Conservation (phyloP, 1,284 basidiomycete genomes). For the Tilletia setariae region DNA sequence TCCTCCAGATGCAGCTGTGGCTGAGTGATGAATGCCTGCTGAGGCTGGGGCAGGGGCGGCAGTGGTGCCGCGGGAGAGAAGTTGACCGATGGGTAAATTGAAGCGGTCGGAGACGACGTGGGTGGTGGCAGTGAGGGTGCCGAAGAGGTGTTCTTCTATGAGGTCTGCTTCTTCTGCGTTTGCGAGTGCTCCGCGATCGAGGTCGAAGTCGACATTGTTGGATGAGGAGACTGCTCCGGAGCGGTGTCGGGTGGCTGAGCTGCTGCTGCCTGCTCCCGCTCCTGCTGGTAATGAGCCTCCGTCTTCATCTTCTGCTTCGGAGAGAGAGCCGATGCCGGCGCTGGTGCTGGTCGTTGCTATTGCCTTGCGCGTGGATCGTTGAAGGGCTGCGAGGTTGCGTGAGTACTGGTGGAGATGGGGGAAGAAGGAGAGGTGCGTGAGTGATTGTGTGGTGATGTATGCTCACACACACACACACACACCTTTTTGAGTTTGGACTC, state of each 20-base stretch:
- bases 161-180: background rate
- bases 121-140: constrained; percentile 7
- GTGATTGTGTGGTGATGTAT: background rate
- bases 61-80: background rate
- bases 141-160: constrained; percentile 9
- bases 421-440: background rate
- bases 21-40: background rate
- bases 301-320: constrained; percentile 1
- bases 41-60: background rate
- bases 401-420: background rate
- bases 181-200: background rate
- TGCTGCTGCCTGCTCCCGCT: background rate
- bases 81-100: constrained; percentile 9
- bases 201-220: background rate
- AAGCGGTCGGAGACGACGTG: constrained; percentile 12
- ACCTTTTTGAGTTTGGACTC: constrained; percentile 16
- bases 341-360: background rate
- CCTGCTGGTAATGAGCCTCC: no score
- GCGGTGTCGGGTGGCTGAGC: background rate
- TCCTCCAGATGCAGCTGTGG: background rate
- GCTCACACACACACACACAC: background rate
- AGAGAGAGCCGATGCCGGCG: background rate
- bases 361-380: constrained; percentile 7
- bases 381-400: constrained; percentile 7
- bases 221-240: no score